These are phyloP conservation scores for Fennellomyces sp. DNA, from an alignment of 371 early-diverging fungal genomes.

Conservation along the genomic window DNA sequence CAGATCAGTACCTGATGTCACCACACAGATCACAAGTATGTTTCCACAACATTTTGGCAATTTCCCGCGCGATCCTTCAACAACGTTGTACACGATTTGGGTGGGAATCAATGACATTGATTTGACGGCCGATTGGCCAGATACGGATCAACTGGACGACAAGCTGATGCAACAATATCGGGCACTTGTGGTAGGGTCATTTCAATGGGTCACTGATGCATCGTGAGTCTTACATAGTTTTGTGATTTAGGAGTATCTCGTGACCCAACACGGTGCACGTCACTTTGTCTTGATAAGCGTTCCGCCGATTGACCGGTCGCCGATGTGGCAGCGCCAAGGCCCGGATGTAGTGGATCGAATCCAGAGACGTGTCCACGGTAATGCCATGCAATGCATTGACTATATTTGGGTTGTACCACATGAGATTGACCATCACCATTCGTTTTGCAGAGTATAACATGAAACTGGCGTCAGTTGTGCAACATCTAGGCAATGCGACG, in stretches of 20 bases:
- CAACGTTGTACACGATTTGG: slow-evolving; percentile 34
- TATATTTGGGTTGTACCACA: neutral
- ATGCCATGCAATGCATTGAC: neutral
- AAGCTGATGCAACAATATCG: slow-evolving; percentile 25
- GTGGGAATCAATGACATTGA: slow-evolving; percentile 47
- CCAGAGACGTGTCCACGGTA: slow-evolving; percentile 24
- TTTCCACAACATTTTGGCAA: slow-evolving; percentile 24
- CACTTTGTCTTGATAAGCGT: slow-evolving; percentile 38
- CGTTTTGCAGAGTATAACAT: slow-evolving; percentile 28
- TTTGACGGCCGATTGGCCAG: slow-evolving; percentile 27
- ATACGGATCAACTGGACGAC: slow-evolving; percentile 14
- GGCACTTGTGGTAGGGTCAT: slow-evolving; percentile 24
- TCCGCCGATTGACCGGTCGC: slow-evolving; percentile 41
- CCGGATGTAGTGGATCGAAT: slow-evolving; percentile 4
- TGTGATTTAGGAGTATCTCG: slow-evolving; percentile 14
- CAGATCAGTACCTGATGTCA: slow-evolving; percentile 31
- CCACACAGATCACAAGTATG: slow-evolving; percentile 29
- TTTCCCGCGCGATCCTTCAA: slow-evolving; percentile 8
- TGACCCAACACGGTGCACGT: slow-evolving; percentile 20
- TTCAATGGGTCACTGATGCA: neutral
- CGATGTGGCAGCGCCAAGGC: slow-evolving; percentile 22
- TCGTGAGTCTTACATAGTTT: too few species aligned
- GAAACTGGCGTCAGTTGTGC: slow-evolving; percentile 17
- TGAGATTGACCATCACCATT: neutral
- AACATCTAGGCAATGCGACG: slow-evolving; percentile 9